Evolutionary conservation across 768 basidiomycete species (phyloP).

Genomic region (Clavaria fumosa): DNA sequence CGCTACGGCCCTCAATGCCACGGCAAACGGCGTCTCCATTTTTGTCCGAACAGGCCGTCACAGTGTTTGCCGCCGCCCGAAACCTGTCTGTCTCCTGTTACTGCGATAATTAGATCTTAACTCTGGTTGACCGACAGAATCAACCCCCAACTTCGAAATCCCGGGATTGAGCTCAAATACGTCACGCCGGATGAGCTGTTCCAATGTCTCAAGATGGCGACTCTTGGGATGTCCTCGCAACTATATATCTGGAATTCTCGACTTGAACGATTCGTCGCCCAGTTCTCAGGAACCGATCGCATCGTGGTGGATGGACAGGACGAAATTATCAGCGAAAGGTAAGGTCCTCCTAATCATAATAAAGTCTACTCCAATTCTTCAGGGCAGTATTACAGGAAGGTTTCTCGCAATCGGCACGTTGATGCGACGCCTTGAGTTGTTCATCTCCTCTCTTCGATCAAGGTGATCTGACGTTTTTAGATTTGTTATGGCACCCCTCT

Average conservation of each 20-base stretch:
- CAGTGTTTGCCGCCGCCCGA: slow-evolving; percentile 39
- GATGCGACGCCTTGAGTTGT: slow-evolving; percentile 46
- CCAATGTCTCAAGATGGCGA: slow-evolving; percentile 34
- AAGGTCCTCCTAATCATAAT: slow-evolving; percentile 3
- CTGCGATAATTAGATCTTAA: neutral
- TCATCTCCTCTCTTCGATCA: slow-evolving; percentile 30
- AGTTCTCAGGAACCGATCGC: slow-evolving; percentile 20
- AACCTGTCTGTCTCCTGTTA: slow-evolving; percentile 31
- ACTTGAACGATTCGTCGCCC: slow-evolving; percentile 41
- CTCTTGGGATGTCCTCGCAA: slow-evolving; percentile 53
- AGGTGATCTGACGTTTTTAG: slow-evolving; percentile 24
- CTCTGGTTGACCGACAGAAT: slow-evolving; percentile 23
- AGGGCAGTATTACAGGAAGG: slow-evolving; percentile 41
- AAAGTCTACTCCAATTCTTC: too few relatives aligned
- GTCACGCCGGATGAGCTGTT: slow-evolving; percentile 34
- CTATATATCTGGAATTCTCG: slow-evolving; percentile 47
- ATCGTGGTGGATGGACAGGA: slow-evolving; percentile 44
- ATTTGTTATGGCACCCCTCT: slow-evolving; percentile 5
- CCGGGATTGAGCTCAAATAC: slow-evolving; percentile 25
- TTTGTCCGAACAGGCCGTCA: slow-evolving; percentile 48
- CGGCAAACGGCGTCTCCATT: slow-evolving; percentile 34
- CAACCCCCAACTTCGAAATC: slow-evolving; percentile 28
- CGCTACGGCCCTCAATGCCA: slow-evolving; percentile 27
- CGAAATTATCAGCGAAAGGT: slow-evolving; percentile 44
- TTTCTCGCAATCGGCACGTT: slow-evolving; percentile 58